Evolutionary conservation across 345 rosid species (phyloP), one percentile per base, ranked within the genome.

Genomic region (Viola odorata): DNA sequence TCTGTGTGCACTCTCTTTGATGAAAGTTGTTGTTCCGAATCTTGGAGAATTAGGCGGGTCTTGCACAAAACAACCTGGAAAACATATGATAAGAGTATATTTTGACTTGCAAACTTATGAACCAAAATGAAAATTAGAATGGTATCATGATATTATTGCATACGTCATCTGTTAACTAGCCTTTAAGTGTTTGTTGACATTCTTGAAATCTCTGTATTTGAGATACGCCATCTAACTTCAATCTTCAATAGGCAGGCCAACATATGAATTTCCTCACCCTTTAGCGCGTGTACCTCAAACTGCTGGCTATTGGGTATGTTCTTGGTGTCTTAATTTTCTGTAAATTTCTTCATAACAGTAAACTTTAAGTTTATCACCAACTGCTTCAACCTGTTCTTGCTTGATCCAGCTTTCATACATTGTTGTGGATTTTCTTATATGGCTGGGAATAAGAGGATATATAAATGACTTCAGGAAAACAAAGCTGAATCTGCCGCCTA

Each of bases 401-500:
- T 67, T 64, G 50, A 57, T 72, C 57, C 86, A 94, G 99, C 78
- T 94, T 60, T 94, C 99, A 41, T 94, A 94, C 68, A 81, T 88
- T 52, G 75, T 94, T 60, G 97, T 94, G 65, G 99, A 94, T 84
- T 79, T 94, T 65, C 85, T 94, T 68, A 81, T 90, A 73, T 94
- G 97, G 99, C 90, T 97, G 99, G 85, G 96, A 81, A 84, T 94
- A 62, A 83, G 99, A 74, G 79, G 89, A 41, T 82, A 94, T 55
- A 88, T 94, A 69, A 94, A 94, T 78, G 97, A 90, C 73, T 94
- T 87, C 69, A 86, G 99, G 66, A 94, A 80, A 71, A 81, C 76
- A 76, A 88, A 82, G 78, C 59, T 94, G 80, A 83, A 88, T 76
- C 91, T 94, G 67, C 71, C 95, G 12, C 91, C 96, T 37, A 86